phyloP scores from a whole-genome alignment of 257 asterid genomes.

The Craterostigma plantagineum region DNA sequence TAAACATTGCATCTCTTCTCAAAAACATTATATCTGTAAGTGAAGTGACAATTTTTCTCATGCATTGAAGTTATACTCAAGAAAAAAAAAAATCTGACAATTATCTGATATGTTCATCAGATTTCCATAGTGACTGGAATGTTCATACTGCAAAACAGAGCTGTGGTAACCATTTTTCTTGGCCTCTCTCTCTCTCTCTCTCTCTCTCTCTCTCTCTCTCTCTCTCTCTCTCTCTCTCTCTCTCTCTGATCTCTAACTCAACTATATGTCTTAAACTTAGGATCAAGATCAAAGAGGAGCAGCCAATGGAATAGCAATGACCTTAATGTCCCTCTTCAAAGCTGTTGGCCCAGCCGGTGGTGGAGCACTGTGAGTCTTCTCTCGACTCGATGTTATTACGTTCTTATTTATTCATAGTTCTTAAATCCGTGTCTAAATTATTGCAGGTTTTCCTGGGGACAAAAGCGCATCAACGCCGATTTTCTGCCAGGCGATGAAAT shows the following conservation, averaged over 20 bases:
- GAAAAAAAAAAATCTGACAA: background rate
- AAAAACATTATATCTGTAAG: constrained; percentile 62
- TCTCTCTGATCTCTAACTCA: background rate
- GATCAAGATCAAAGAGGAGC: constrained; percentile 80
- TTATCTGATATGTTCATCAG: constrained; percentile 18
- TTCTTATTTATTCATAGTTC: background rate
- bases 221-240: constrained; percentile 1
- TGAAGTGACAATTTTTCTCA: too few relatives aligned
- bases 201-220: too few relatives aligned
- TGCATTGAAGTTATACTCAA: background rate
- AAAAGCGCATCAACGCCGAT: constrained; percentile 32
- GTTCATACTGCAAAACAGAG: constrained; percentile 60
- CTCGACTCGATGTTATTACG: background rate
- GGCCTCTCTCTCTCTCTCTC: too few relatives aligned
- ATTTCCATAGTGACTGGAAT: constrained; percentile 57
- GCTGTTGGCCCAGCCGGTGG: constrained; percentile 72
- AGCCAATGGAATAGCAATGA: constrained; percentile 74
- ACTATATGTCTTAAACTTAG: constrained; percentile 12
- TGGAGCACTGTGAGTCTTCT: constrained; percentile 46
- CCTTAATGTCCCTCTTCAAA: constrained; percentile 53
- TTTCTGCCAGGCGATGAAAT: constrained; percentile 45
- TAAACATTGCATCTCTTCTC: constrained; percentile 45
- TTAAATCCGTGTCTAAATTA: background rate
- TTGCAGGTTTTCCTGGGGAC: constrained; percentile 73
- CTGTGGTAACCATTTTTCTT: constrained; percentile 89